Conservation (phyloP, 2,329 filamentous ascomycete genomes). For the Ilyonectria sp. region DNA sequence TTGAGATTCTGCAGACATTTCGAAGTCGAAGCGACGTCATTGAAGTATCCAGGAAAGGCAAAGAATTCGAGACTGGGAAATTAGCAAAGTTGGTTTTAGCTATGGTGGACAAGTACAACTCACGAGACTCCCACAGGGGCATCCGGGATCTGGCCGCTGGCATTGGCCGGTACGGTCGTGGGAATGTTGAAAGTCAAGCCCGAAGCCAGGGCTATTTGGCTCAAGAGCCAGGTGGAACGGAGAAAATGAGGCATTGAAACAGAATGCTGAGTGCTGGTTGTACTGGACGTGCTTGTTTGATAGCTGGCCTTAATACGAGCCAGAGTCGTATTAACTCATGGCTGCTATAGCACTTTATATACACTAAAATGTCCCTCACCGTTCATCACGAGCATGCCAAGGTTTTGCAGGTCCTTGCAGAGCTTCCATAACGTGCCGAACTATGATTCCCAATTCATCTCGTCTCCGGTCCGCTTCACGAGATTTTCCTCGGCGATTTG, state of each 20-base stretch:
- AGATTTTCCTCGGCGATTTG: background rate
- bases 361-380: background rate
- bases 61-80: slow-evolving; percentile 67
- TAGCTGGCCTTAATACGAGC: background rate
- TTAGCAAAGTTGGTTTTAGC: background rate
- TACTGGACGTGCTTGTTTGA: background rate
- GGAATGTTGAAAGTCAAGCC: slow-evolving; percentile 55
- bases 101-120: slow-evolving; percentile 34
- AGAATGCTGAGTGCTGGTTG: background rate
- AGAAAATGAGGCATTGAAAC: slow-evolving; percentile 17
- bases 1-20: slow-evolving; percentile 68
- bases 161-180: slow-evolving; percentile 49
- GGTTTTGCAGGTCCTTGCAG: background rate
- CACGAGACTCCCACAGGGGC: slow-evolving; percentile 64
- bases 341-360: background rate
- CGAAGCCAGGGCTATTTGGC: slow-evolving; percentile 26
- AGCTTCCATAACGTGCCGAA: background rate
- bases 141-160: slow-evolving; percentile 52
- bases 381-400: background rate
- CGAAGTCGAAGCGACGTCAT: slow-evolving; percentile 64
- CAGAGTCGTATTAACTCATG: background rate
- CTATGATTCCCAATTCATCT: background rate
- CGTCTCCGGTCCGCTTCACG: background rate
- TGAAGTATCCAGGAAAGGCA: slow-evolving; percentile 68
- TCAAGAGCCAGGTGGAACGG: slow-evolving; percentile 17